phyloP scores from a whole-genome alignment of 169 alveolate species.

The Cyclospora cayetanensis region DNA sequence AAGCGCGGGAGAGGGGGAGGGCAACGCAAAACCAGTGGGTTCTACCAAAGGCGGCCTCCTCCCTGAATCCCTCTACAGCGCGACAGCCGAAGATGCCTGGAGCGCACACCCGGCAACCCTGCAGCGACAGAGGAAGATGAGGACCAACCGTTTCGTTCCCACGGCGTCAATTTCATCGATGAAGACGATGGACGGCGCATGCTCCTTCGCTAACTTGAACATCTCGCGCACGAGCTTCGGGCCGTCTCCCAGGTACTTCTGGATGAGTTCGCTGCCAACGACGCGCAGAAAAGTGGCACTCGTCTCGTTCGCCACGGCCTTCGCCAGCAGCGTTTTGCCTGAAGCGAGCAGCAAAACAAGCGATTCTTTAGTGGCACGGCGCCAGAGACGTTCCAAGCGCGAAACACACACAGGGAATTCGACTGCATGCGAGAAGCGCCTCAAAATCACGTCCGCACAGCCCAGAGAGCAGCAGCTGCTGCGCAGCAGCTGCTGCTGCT shows the following conservation, averaged over 20 bases:
- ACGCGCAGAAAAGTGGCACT: constrained; percentile 99
- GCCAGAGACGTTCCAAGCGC: too few species aligned
- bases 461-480: background rate
- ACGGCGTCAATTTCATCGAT: constrained; percentile 99
- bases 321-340: constrained; percentile 94
- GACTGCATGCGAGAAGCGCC: too few species aligned
- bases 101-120: too few species aligned
- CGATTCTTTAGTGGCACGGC: too few species aligned
- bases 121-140: too few species aligned
- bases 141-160: constrained; percentile 95
- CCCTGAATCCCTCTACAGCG: too few species aligned
- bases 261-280: constrained; percentile 98
- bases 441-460: background rate
- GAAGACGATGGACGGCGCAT: constrained; percentile 99
- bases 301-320: constrained; percentile 98
- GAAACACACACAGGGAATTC: background rate
- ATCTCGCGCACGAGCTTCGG: constrained; percentile 99
- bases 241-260: constrained; percentile 98
- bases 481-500: constrained; percentile 3
- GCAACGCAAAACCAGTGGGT: too few species aligned
- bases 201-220: constrained; percentile 98
- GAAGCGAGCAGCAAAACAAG: too few species aligned
- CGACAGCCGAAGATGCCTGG: too few species aligned
- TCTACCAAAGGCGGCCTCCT: too few species aligned
- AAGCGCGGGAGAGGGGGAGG: too few species aligned